Percentiles rank a stretch among this genome's conserved stretches.
Evolutionary conservation across 345 rosid species (phyloP).

Genomic region (Aquilaria malaccensis): DNA sequence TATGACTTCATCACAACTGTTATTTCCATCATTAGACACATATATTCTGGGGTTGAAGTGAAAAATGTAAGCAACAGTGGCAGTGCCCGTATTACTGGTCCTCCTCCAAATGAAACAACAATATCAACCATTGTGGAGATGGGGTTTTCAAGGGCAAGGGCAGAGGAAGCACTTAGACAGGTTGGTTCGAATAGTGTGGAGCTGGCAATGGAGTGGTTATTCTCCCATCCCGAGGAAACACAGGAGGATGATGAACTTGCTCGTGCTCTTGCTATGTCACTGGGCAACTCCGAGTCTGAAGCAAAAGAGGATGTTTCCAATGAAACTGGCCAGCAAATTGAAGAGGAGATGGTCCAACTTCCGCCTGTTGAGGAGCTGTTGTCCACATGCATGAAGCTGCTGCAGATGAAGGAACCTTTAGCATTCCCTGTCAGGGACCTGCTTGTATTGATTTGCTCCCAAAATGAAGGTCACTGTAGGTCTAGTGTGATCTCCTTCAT

Average conservation of each 20-base stretch:
- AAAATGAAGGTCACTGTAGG: slow-evolving; percentile 81
- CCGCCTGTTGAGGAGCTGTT: slow-evolving; percentile 88
- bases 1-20: slow-evolving; percentile 64
- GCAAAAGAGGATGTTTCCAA: slow-evolving; percentile 51
- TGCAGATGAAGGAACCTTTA: slow-evolving; percentile 83
- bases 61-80: slow-evolving; percentile 49
- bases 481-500: slow-evolving; percentile 68
- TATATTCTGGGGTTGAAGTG: slow-evolving; percentile 91
- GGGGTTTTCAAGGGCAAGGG: slow-evolving; percentile 94
- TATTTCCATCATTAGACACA: slow-evolving; percentile 77
- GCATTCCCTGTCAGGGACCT: slow-evolving; percentile 91
- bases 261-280: slow-evolving; percentile 95
- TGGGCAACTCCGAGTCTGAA: slow-evolving; percentile 84
- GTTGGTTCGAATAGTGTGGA: slow-evolving; percentile 93
- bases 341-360: slow-evolving; percentile 72
- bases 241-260: slow-evolving; percentile 98
- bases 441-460: slow-evolving; percentile 76
- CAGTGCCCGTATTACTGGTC: slow-evolving; percentile 60
- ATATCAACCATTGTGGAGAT: slow-evolving; percentile 90
- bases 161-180: slow-evolving; percentile 94
- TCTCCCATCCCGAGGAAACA: slow-evolving; percentile 84
- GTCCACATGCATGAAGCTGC: slow-evolving; percentile 74
- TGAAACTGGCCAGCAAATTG: slow-evolving; percentile 40
- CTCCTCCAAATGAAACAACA: slow-evolving; percentile 87
- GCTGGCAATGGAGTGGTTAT: slow-evolving; percentile 97